Base-by-base conservation (phyloP, 208 protist species). In the Lotmaria passim region DNA sequence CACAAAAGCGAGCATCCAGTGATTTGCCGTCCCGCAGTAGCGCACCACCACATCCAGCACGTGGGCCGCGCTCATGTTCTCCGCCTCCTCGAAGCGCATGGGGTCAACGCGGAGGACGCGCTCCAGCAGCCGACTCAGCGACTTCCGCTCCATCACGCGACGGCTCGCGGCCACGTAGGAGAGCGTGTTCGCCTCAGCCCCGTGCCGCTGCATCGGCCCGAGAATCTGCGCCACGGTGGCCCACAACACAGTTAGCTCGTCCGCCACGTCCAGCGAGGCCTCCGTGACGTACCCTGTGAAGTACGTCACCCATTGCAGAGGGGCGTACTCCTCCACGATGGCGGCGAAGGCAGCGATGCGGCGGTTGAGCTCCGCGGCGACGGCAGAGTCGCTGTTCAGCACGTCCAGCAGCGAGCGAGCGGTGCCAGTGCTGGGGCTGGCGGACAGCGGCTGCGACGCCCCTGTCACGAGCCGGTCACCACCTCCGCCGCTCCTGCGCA, bases 81-180 rank as follows among this genome's bases (percentile, higher is more conserved):
- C 75, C 41, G 86, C 41, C 59, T 93, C 90, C 38, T 85, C 85
- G 19, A 88, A 60, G 10, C 82, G 73, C 21, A 69, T 47, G 6
- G 85, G 75, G 41, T 87, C 85, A 28, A 93, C 64, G 24, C 84
- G 79, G 30, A 91, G 50, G 23, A 77, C 72, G 12, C 65, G 50
- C 23, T 81, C 73, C 3, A 94, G 68, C 17, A 94, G 38, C 28
- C 65, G 66, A 30, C 71, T 77, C 48, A 89, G 62, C 8, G 81
- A 78, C 69, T 87, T 86, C 7, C 76, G 75, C 75, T 94, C 89
- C 79, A 94, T 79, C 62, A 92, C 73, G 15, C 67, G 56, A 8
- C 84, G 85, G 57, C 86, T 92, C 41, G 80, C 67, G 11, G 79
- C 71, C 43, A 92, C 85, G 78, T 85, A 91, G n/a, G 86, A 53